Base-by-base conservation (phyloP, 1,284 basidiomycete species). In the Dichomitus squalens region DNA sequence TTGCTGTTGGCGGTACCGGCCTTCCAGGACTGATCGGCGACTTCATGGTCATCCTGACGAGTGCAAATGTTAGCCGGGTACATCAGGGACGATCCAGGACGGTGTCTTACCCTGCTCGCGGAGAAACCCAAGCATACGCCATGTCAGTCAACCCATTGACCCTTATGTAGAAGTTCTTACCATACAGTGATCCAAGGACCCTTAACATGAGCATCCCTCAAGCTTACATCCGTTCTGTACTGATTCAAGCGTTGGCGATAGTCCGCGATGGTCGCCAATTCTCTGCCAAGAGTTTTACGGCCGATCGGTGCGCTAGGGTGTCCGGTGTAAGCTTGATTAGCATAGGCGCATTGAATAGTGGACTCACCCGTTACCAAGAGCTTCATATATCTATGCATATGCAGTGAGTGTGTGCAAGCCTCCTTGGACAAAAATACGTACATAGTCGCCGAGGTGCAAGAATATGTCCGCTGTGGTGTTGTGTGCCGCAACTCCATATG, bases 381-480 rank as follows among this genome's bases (percentile, higher is more conserved):
- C 75, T 59, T 84, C 81, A 58, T 84, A 84, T 29, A 82, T 81
- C 79, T 81, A 58, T 4, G 25, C 23, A 8, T 20, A 9, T n/a
- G 21, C n/a, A 4, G 2, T 2, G 14, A 4, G 23, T 6, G 7
- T 7, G 4, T 2, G 2, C n/a, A 14, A 7, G 2, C 9, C 2
- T 2, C 2, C 6, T 44, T 1, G 23, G 20, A 8, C 12, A 18
- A 14, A 3, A n/a, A 9, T 1, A 49, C 77, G 23, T 57, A 83
- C 84, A 70, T 87, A 88, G 71, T 87, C 86, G 12, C 86, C 86
- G 25, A 88, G 76, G 64, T 88, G 86, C 41, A 87, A 67, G 58
- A 84, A 86, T 48, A 84, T 73, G 64, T 88, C 85, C 3, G 84
- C 77, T 25, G 76, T 75, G 11, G 82, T 80, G 61, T 84, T 82